Conservation (phyloP, 495 filamentous ascomycete genomes). For the Geoglossum glabrum region DNA sequence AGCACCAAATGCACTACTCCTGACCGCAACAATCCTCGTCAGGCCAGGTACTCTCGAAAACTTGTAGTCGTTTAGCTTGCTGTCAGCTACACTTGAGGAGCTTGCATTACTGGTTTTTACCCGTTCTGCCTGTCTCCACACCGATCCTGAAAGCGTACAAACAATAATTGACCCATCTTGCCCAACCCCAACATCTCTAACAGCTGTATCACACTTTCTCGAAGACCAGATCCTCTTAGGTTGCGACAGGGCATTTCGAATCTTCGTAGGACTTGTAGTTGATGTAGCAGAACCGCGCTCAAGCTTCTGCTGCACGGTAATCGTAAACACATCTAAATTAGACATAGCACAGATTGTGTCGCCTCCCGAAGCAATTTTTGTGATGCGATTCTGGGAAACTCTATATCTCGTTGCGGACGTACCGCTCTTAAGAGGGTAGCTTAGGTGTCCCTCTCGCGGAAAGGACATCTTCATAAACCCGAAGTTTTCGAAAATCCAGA, state of each 20-base stretch:
- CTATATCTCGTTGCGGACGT: constrained; percentile 46
- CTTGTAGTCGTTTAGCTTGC: constrained; percentile 68
- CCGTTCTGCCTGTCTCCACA: constrained; percentile 72
- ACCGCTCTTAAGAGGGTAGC: constrained; percentile 41
- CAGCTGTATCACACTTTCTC: constrained; percentile 66
- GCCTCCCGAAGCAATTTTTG: constrained; percentile 61
- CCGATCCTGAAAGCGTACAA: constrained; percentile 75
- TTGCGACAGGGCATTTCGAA: constrained; percentile 50
- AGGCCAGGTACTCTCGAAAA: constrained; percentile 76
- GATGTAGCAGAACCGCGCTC: constrained; percentile 41
- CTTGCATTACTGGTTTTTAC: constrained; percentile 56
- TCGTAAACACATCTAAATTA: constrained; percentile 60
- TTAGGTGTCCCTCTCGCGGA: constrained; percentile 49
- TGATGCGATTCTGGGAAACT: constrained; percentile 37
- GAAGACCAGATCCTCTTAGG: constrained; percentile 67
- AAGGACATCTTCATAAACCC: constrained; percentile 76
- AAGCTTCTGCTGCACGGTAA: constrained; percentile 43
- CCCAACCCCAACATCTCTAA: constrained; percentile 66
- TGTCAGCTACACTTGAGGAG: constrained; percentile 25
- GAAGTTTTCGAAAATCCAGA: constrained; percentile 85
- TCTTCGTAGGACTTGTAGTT: constrained; percentile 78
- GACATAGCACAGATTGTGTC: constrained; percentile 80
- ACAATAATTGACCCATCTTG: constrained; percentile 92
- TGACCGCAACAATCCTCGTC: constrained; percentile 61
- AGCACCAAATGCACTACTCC: constrained; percentile 71